phyloP scores from a whole-genome alignment of 108 stramenopile genomes.

The Parietichytrium sp. region DNA sequence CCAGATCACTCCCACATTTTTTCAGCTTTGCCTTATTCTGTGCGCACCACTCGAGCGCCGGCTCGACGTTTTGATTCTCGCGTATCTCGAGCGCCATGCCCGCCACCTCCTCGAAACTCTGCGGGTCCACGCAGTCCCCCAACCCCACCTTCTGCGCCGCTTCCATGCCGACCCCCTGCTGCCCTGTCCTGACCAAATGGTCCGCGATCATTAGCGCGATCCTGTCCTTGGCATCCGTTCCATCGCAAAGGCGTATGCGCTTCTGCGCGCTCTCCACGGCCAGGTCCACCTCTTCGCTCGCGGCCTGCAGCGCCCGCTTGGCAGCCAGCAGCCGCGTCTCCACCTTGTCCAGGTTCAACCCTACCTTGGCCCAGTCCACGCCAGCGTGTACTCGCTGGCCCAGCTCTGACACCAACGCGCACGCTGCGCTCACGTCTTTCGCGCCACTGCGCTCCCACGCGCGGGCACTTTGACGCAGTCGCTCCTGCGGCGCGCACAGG shows the following conservation, averaged over 20 bases:
- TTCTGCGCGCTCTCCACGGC: neutral
- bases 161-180: neutral
- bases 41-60: constrained; percentile 11
- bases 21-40: neutral
- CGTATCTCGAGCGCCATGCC: neutral
- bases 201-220: neutral
- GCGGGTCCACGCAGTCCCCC: neutral
- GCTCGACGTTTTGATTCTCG: neutral
- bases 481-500: constrained; percentile 9
- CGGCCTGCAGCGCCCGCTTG: neutral
- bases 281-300: neutral
- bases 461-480: neutral
- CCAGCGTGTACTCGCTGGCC: neutral
- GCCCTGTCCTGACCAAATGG: neutral
- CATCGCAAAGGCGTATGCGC: neutral
- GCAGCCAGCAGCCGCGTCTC: neutral
- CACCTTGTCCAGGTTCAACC: neutral
- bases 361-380: constrained; percentile 26
- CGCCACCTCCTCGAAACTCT: neutral
- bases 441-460: neutral
- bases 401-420: neutral
- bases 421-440: neutral
- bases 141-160: neutral
- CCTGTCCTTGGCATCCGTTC: neutral
- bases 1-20: neutral